phyloP scores from a whole-genome alignment of 1,284 basidiomycete genomes.

The Sporisorium reilianum region DNA sequence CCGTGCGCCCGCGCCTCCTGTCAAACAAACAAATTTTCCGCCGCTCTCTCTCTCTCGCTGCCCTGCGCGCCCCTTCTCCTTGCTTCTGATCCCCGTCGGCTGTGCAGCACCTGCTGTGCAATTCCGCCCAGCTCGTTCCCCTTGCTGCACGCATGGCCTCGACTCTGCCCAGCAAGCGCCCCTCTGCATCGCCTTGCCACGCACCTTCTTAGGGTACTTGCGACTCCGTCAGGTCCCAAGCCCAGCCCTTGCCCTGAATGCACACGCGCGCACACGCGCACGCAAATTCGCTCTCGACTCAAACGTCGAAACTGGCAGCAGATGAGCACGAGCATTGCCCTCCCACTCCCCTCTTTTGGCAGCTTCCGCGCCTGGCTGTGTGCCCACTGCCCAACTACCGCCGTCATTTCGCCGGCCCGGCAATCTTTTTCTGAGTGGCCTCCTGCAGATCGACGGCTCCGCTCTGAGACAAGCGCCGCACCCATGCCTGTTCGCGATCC shows the following conservation, averaged over 20 bases:
- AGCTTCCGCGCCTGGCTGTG: not conserved
- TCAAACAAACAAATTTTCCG: not conserved
- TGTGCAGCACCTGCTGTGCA: not conserved
- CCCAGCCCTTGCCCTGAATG: not conserved
- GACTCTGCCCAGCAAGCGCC: not conserved
- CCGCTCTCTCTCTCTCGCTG: not conserved
- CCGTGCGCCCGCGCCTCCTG: not conserved
- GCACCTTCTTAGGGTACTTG: not conserved
- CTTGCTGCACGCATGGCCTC: not conserved
- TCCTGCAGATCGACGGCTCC: slow-evolving; percentile 10
- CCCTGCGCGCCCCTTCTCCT: too few species aligned
- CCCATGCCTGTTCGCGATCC: not conserved
- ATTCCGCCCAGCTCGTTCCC: not conserved
- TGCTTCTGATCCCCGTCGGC: too few species aligned
- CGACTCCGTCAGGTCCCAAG: not conserved
- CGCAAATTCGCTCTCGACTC: too few species aligned
- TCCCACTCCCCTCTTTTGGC: too few species aligned
- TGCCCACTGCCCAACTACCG: not conserved
- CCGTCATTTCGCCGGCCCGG: not conserved
- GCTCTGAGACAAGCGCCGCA: slow-evolving; percentile 8
- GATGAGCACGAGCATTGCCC: too few species aligned
- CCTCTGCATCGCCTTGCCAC: not conserved
- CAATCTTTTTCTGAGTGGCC: not conserved
- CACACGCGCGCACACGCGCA: not conserved
- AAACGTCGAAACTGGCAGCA: too few species aligned